Conservation (phyloP, 306 rosid genomes). For the Sicyos edulis region DNA sequence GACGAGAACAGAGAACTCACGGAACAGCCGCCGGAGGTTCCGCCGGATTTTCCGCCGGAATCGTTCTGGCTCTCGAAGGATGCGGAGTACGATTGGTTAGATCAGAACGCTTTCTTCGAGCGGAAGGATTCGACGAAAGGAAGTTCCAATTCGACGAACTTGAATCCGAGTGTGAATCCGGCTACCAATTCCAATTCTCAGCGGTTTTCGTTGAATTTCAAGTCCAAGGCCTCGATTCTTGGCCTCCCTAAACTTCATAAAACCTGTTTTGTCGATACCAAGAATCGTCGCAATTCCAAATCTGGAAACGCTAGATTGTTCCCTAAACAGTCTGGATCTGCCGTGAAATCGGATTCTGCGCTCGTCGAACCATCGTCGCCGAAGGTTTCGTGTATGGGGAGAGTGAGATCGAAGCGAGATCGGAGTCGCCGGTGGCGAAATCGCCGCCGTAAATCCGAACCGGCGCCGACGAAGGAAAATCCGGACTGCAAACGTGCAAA, state of each 20-base stretch:
- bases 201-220: conserved; percentile 55
- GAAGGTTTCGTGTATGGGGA: conserved; percentile 90
- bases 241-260: conserved; percentile 74
- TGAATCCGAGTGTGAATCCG: conserved; percentile 23
- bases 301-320: conserved; percentile 43
- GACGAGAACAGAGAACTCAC: background rate
- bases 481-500: conserved; percentile 32
- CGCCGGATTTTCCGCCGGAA: conserved; percentile 24
- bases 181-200: conserved; percentile 34
- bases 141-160: conserved; percentile 20
- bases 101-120: conserved; percentile 23
- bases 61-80: conserved; percentile 24
- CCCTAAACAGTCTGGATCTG: conserved; percentile 58
- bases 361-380: conserved; percentile 80
- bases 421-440: conserved; percentile 47
- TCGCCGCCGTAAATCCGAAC: conserved; percentile 35
- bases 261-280: conserved; percentile 33
- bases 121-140: conserved; percentile 25
- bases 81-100: conserved; percentile 22
- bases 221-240: conserved; percentile 58
- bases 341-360: conserved; percentile 44
- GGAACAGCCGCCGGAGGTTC: conserved; percentile 21
- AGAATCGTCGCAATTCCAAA: conserved; percentile 43
- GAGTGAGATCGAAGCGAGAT: conserved; percentile 77
- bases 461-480: conserved; percentile 29